These are phyloP conservation scores for Lepiota brunneoincarnata DNA, from an alignment of 768 basidiomycete genomes.

Conservation along the genomic window DNA sequence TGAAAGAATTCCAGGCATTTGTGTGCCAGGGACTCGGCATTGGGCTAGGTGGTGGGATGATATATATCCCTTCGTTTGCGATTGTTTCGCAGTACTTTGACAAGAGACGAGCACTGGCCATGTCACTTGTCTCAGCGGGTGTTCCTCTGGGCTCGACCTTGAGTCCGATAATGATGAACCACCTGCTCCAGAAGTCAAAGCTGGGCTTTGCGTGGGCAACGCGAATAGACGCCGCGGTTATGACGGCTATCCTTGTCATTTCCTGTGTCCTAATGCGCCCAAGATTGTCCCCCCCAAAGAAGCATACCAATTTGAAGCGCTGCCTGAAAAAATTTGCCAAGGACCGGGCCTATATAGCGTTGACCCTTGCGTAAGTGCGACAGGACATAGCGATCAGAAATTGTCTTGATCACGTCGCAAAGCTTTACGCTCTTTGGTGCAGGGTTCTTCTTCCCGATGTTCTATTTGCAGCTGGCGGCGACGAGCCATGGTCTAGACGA, in stretches of 20 bases:
- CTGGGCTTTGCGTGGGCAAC: conserved; percentile 25
- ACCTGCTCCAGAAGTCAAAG: conserved; percentile 27
- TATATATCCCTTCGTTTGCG: conserved; percentile 37
- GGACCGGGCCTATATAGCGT: conserved; percentile 16
- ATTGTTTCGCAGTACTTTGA: conserved; percentile 42
- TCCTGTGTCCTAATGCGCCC: conserved; percentile 26
- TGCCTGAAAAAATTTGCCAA: conserved; percentile 12
- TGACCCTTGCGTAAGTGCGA: conserved; percentile 16
- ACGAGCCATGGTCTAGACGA: conserved; percentile 26
- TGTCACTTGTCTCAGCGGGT: conserved; percentile 25
- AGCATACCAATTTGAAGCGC: conserved; percentile 8
- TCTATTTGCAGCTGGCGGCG: conserved; percentile 38
- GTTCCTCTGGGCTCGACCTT: conserved; percentile 25
- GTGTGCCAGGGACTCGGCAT: conserved; percentile 41
- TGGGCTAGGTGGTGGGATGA: conserved; percentile 39
- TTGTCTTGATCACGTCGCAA: not conserved
- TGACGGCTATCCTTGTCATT: conserved; percentile 10
- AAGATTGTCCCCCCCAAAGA: conserved; percentile 25
- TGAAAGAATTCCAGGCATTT: conserved; percentile 26
- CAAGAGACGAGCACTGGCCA: conserved; percentile 35
- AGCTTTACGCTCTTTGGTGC: conserved; percentile 17
- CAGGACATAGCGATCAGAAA: too few relatives aligned
- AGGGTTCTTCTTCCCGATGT: conserved; percentile 30
- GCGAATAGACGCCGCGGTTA: conserved; percentile 10
- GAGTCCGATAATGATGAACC: conserved; percentile 48